Base-by-base conservation (phyloP, 345 rosid genomes). In the Adansonia digitata region DNA sequence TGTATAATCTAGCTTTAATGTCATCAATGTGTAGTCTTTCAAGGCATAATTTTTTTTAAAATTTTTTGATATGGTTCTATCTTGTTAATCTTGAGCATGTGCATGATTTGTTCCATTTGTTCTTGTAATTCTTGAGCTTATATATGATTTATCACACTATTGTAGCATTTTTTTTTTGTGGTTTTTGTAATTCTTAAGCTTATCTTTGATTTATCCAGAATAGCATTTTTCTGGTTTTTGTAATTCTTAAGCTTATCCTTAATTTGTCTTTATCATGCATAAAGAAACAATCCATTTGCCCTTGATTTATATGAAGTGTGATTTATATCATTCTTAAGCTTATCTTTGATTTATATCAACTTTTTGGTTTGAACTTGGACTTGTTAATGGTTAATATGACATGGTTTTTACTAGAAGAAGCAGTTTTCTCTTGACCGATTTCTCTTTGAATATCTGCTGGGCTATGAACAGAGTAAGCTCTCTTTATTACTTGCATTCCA, bases 391-490 rank as follows among this genome's bases (percentile, higher is more conserved):
- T 69, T 18, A 4, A 39, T 48, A 62, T 65, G 66, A 7, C 64
- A 48, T 22, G 70, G 34, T 57, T 56, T 70, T 78, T 48, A 27
- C 49, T 74, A 15, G 39, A 64, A 48, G 12, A 55, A 74, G 51
- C 45, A 17, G 80, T 66, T 82, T 79, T 55, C 63, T 49, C 88
- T 82, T 82, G 63, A 84, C 87, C 68, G 63, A 34, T 31, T 49
- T 26, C 53, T 13, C 74, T 59, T 46, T 64, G 55, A 20, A 0
- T 63, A 13, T 46, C 74, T 27, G n/a, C 51, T 24, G 55, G 55
- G 3, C 10, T 66, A 51, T 69, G 72, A 72, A 57, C 77, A 87
- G 89, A 87, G 87, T 82, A 82, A 51, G 84, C 63, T 76, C 55
- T 65, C 73, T 27, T 55, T 56, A 67, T 56, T 67, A 63, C 77